Percentiles rank a stretch among this genome's conserved stretches.
Evolutionary conservation across 2,329 filamentous ascomycete species (phyloP).

Genomic region (Microsporum ferrugineum): DNA sequence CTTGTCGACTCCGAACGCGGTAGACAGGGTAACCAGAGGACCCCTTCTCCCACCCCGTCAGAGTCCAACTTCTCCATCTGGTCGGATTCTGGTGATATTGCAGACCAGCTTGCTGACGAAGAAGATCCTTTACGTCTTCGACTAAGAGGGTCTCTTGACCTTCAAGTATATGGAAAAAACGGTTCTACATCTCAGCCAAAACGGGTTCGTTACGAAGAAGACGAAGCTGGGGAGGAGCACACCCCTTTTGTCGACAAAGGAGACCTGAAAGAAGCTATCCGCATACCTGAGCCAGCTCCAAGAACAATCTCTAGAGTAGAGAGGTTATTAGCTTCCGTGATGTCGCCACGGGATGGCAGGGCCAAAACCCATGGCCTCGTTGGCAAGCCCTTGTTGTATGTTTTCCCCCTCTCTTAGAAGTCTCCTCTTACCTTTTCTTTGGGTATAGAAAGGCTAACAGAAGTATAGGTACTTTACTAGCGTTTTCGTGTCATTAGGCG

Average conservation of each 20-base stretch:
- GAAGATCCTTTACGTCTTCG: conserved; percentile 69
- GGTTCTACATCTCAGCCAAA: conserved; percentile 40
- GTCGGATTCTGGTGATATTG: conserved; percentile 91
- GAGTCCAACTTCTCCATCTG: conserved; percentile 67
- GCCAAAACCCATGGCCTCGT: conserved; percentile 80
- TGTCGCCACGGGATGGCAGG: conserved; percentile 61
- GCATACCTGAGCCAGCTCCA: conserved; percentile 58
- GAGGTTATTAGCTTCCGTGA: conserved; percentile 66
- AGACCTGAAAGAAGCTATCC: conserved; percentile 42
- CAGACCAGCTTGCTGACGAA: conserved; percentile 74
- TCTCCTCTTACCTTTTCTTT: conserved; percentile 17
- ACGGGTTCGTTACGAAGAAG: conserved; percentile 56
- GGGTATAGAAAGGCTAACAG: not conserved
- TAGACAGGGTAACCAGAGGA: conserved; percentile 41
- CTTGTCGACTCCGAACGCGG: conserved; percentile 35
- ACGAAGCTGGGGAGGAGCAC: conserved; percentile 27
- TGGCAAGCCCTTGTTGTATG: conserved; percentile 85
- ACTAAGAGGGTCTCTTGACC: conserved; percentile 55
- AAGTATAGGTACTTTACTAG: conserved; percentile 78
- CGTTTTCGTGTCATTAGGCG: conserved; percentile 56
- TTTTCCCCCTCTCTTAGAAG: conserved; percentile 10
- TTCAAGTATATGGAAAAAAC: conserved; percentile 41
- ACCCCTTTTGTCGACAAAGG: conserved; percentile 20
- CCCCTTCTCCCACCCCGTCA: conserved; percentile 42
- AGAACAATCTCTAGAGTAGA: conserved; percentile 55